Evolutionary conservation across 129 eudicot genomes (phyloP).

Genomic region (Tagetes patula): DNA sequence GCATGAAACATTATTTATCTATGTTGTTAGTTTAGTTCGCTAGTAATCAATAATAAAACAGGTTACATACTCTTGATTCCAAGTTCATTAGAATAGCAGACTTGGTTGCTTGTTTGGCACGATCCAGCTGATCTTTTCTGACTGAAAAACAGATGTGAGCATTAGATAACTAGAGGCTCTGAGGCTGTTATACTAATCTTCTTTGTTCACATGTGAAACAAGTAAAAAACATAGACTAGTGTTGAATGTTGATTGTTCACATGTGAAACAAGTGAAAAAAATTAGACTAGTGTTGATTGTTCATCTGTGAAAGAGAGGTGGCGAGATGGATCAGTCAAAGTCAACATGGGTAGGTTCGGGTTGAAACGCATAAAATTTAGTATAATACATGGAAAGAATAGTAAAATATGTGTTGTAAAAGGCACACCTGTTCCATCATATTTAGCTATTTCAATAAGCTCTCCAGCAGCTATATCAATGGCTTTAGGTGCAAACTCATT

Average conservation of each 20-base stretch:
- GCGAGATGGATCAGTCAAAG: neutral
- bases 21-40: neutral
- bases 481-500: conserved; percentile 68
- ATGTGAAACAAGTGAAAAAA: no score
- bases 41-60: neutral
- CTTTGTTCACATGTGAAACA: no score
- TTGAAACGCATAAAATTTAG: neutral
- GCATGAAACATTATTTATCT: neutral
- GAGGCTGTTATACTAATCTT: no score
- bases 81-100: conserved; percentile 92
- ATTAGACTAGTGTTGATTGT: no score
- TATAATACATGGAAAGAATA: conserved; percentile 3
- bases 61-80: conserved; percentile 82
- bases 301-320: no score
- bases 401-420: conserved; percentile 6
- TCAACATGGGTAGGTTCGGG: neutral
- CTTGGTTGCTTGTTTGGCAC: conserved; percentile 91
- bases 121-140: conserved; percentile 67
- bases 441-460: conserved; percentile 57
- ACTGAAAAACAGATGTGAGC: conserved; percentile 40
- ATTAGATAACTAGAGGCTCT: neutral
- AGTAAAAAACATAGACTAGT: no score
- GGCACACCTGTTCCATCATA: conserved; percentile 59
- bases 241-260: no score
- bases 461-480: conserved; percentile 64